These are phyloP conservation scores for Boletus sensibilis DNA, from an alignment of 768 basidiomycete genomes.

Conservation along the genomic window DNA sequence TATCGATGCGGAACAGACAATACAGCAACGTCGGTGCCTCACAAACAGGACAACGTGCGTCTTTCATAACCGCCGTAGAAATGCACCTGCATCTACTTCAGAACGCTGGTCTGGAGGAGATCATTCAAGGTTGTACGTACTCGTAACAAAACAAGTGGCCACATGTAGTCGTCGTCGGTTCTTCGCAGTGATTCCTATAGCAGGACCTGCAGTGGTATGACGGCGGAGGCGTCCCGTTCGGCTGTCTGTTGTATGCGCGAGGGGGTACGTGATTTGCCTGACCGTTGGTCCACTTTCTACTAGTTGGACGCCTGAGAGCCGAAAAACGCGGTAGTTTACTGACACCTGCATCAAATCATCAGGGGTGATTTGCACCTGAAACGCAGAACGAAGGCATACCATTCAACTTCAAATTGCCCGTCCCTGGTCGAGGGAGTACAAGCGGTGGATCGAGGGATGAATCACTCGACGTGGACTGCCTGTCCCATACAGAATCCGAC, in stretches of 20 bases:
- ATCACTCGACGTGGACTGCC: slow-evolving; percentile 31
- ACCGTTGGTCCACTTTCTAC: slow-evolving; percentile 16
- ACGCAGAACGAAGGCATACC: slow-evolving; percentile 14
- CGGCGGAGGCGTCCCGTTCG: slow-evolving; percentile 6
- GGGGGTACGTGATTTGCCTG: slow-evolving; percentile 8
- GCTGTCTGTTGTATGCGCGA: slow-evolving; percentile 7
- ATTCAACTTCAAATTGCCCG: slow-evolving; percentile 12
- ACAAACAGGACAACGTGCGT: slow-evolving; percentile 52
- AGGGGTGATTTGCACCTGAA: not conserved
- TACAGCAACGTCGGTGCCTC: slow-evolving; percentile 51
- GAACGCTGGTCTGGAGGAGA: not conserved
- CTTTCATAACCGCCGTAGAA: slow-evolving; percentile 45
- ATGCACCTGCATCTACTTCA: slow-evolving; percentile 46
- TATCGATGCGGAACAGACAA: slow-evolving; percentile 53
- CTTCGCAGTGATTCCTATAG: slow-evolving; percentile 46
- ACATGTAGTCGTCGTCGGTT: slow-evolving; percentile 60
- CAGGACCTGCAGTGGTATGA: slow-evolving; percentile 52
- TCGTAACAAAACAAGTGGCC: slow-evolving; percentile 62
- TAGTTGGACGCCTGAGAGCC: slow-evolving; percentile 22
- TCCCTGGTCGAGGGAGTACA: slow-evolving; percentile 13
- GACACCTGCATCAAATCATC: slow-evolving; percentile 17
- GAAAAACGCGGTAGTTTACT: slow-evolving; percentile 34
- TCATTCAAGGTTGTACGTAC: slow-evolving; percentile 22
- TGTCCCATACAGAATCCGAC: slow-evolving; percentile 30
- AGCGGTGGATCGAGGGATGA: slow-evolving; percentile 28